Base-by-base conservation (phyloP, 768 basidiomycete genomes). In the Lactarius psammicola region DNA sequence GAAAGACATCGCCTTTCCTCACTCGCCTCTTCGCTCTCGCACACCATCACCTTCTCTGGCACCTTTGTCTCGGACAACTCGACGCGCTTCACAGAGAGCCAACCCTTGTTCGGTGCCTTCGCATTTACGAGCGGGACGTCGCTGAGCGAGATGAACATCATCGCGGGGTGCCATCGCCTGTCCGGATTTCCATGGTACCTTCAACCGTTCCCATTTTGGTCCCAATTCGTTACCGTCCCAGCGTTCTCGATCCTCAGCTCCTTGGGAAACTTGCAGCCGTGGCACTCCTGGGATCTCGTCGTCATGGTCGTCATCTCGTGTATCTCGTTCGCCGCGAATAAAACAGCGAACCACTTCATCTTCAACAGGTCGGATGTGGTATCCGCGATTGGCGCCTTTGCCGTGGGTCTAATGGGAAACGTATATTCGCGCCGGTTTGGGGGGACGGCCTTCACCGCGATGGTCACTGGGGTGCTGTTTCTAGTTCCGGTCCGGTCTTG, bases 401-500 rank as follows among this genome's bases (percentile, higher is more conserved):
- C 84, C 0, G 86, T 90, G 33, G 89, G 90, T 26, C 67, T 92
- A 30, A 76, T 92, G 20, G 90, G 90, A 3, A 92, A 92, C 70
- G 75, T 87, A 1, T 92, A 92, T 75, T 91, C 90, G 38, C 81
- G 91, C 54, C 84, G 84, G 71, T 88, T 90, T 82, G 83, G 87
- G 4, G 91, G 91, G 7, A 93, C 91, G 1, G 92, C 92, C 26
- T 94, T 94, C 76, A 92, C 90, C 7, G 87, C 87, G 1, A 94
- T 94, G 92, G 90, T 93, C 33, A 89, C 90, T n/a, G 92, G 91
- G 53, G 89, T 95, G 18, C 76, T 92, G 64, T 91, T 94, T 75
- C 78, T 93, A 63, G 91, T 94, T 49, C 92, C 92, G 18, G 90
- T 91, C 74, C 72, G 87, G 81, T 10, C 57, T 69, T 33, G 53